These are phyloP conservation scores for Kodamaea derodonti DNA, from an alignment of 1,139 yeast genomes.

Conservation along the genomic window DNA sequence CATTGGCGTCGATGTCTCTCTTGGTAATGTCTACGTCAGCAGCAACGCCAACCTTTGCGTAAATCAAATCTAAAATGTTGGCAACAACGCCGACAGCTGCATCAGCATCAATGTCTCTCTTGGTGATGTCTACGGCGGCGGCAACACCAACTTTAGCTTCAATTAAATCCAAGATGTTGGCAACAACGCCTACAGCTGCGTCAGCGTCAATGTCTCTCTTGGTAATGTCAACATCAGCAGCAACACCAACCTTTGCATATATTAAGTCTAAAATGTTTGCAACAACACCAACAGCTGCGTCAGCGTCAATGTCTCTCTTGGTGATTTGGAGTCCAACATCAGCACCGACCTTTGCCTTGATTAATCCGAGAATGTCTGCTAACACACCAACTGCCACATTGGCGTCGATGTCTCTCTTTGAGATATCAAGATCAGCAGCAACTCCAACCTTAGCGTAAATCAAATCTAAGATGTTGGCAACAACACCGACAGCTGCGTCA, in stretches of 20 bases:
- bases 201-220: slow-evolving; percentile 11
- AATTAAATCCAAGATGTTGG: slow-evolving; percentile 8
- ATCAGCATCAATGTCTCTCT: slow-evolving; percentile 5
- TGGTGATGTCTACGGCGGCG: slow-evolving; percentile 4
- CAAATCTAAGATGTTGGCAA: slow-evolving; percentile 8
- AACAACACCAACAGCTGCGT: slow-evolving; percentile 3
- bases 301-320: slow-evolving; percentile 5
- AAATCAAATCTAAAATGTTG: not conserved
- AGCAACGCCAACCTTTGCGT: slow-evolving; percentile 3
- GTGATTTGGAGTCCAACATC: slow-evolving; percentile 5
- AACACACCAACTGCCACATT: slow-evolving; percentile 18
- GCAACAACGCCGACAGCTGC: slow-evolving; percentile 10
- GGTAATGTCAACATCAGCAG: slow-evolving; percentile 9
- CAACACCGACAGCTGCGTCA: slow-evolving; percentile 13
- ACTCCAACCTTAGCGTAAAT: slow-evolving; percentile 9
- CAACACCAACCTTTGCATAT: slow-evolving; percentile 5
- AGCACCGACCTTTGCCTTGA: slow-evolving; percentile 3
- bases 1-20: slow-evolving; percentile 4
- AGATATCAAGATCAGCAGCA: slow-evolving; percentile 11
- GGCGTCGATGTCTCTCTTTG: slow-evolving; percentile 20
- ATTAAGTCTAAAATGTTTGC: slow-evolving; percentile 7
- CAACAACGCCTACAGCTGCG: slow-evolving; percentile 18
- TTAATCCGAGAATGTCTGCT: slow-evolving; percentile 8
- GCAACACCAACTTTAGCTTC: slow-evolving; percentile 3
- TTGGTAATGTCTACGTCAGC: slow-evolving; percentile 2